Evolutionary conservation across 2,329 filamentous ascomycete genomes (phyloP), one percentile per base, ranked within the genome.

Genomic region (Fusarium ramigenum): DNA sequence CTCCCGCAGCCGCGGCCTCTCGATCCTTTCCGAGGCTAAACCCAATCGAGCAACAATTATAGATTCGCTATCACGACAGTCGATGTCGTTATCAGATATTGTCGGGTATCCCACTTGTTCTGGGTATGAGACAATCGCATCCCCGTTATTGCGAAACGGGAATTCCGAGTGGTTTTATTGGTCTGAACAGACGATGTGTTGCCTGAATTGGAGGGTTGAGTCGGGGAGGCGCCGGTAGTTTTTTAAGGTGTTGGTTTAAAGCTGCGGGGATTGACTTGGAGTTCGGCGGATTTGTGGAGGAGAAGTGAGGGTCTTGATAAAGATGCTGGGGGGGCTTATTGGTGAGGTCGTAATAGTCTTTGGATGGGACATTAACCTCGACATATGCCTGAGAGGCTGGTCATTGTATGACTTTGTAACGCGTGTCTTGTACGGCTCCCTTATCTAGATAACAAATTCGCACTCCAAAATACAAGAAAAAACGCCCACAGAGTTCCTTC

Each of bases 31-130:
- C 53, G 54, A 37, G 21, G 1, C 66, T 54, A 67, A n/a, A 5
- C 61, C 47, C 10, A 21, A 63, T 50, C 9, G 2, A 53, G 59
- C 28, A 30, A 4, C 43, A 50, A 16, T 32, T 53, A 59, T 49
- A 53, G 36, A 71, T 72, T 71, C 69, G 69, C 49, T 71, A 72
- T 72, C 63, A 43, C 12, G 63, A 56, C 46, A 47, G 8, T 2
- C 30, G 43, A 72, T 72, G 69, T 71, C 67, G 69, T 72, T 72
- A 72, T 72, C 61, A 52, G 42, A n/a, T 60, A 53, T 37, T 40
- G 2, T 28, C 50, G 50, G 54, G 43, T 19, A 59, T 63, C 58
- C 62, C 57, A 53, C 58, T 37, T 23, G 5, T 30, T 50, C 18
- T 19, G 28, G 28, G 30, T 36, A 72, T 72, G 67, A 63, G 32